A percentile compares a stretch with the other conserved stretches of the same genome.
phyloP scores from a whole-genome alignment of 345 rosid genomes.

The Citrus trifoliata region DNA sequence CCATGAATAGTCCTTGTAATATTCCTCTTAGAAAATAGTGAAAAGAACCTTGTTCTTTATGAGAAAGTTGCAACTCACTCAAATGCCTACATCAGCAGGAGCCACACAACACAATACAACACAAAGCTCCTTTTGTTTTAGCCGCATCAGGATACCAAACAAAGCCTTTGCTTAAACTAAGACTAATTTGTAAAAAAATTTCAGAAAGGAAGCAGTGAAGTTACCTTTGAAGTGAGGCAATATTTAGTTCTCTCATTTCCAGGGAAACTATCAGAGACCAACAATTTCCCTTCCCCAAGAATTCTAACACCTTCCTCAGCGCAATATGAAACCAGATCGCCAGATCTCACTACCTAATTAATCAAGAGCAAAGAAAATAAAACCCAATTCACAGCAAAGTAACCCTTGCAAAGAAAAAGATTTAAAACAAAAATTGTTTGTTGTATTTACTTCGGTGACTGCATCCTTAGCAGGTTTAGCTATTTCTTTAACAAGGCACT shows the following conservation, averaged over 20 bases:
- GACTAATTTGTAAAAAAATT: neutral
- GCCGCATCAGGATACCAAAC: too few relatives aligned
- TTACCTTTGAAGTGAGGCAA: conserved; percentile 92
- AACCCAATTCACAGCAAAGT: neutral
- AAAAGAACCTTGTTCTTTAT: neutral
- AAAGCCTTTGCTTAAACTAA: neutral
- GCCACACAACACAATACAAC: neutral
- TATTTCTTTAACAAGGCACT: conserved; percentile 60
- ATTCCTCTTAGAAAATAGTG: neutral
- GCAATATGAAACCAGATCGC: conserved; percentile 84
- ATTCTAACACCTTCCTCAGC: conserved; percentile 97
- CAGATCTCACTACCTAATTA: conserved; percentile 84
- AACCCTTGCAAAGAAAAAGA: neutral
- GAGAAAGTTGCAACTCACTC: neutral
- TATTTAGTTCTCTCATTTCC: conserved; percentile 96
- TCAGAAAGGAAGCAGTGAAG: neutral
- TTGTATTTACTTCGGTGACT: conserved; percentile 56
- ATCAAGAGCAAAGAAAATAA: neutral
- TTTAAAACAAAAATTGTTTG: neutral
- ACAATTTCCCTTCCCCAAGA: conserved; percentile 85
- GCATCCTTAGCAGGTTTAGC: conserved; percentile 98
- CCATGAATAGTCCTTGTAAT: neutral
- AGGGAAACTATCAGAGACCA: conserved; percentile 89
- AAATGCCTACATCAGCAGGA: neutral
- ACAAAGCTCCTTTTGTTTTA: neutral